Conservation (phyloP, 768 basidiomycete genomes). For the Pisolithus orientalis region DNA sequence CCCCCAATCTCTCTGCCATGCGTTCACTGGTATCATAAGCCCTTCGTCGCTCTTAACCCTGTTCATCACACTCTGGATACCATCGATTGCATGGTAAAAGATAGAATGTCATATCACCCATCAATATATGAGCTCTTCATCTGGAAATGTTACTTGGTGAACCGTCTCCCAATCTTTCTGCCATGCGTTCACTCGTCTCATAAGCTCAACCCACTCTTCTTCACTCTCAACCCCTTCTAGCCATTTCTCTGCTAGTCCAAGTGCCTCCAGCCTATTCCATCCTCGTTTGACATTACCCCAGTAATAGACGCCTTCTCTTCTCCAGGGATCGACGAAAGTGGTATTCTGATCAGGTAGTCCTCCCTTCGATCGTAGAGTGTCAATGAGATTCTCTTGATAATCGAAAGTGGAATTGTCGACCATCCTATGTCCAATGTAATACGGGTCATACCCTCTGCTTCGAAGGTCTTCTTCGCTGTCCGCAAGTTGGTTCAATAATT, state of each 20-base stretch:
- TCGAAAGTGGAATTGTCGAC: constrained; percentile 28
- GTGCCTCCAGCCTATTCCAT: constrained; percentile 32
- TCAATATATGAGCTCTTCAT: background rate
- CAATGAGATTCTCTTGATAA: constrained; percentile 33
- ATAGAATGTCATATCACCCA: no score
- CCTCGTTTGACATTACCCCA: constrained; percentile 27
- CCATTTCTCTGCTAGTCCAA: constrained; percentile 36
- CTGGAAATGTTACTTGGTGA: background rate
- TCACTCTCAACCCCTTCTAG: constrained; percentile 40
- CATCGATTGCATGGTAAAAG: no score
- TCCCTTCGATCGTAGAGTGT: constrained; percentile 13
- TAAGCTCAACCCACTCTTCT: constrained; percentile 40
- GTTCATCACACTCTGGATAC: no score
- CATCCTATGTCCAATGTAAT: constrained; percentile 42
- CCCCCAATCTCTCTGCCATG: no score
- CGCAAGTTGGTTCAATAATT: constrained; percentile 36
- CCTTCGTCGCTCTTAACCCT: no score
- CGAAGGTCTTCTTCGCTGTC: constrained; percentile 34
- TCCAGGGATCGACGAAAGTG: constrained; percentile 47
- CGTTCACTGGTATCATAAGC: no score
- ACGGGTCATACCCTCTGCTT: constrained; percentile 42
- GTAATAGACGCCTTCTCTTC: constrained; percentile 30
- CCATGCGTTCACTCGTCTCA: constrained; percentile 41
- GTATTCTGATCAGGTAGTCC: constrained; percentile 36
- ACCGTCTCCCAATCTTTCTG: constrained; percentile 41